phyloP scores from a whole-genome alignment of 2,329 filamentous ascomycete species.

The Aspergillus chevalieri region DNA sequence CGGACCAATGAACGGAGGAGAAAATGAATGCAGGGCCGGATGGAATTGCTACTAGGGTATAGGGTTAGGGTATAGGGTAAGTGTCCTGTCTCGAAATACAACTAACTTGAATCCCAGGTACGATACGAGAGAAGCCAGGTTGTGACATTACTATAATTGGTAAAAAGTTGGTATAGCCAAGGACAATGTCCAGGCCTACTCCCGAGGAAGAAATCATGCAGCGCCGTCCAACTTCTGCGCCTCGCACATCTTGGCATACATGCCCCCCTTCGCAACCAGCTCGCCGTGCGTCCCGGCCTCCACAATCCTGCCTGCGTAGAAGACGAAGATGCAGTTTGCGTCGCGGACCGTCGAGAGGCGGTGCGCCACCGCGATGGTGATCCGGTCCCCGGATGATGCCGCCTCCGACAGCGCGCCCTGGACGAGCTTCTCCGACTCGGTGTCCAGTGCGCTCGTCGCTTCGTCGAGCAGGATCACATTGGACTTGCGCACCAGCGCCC shows the following conservation, averaged over 20 bases:
- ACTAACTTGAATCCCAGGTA: too few species aligned
- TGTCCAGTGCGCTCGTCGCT: conserved; percentile 49
- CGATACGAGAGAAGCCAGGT: too few species aligned
- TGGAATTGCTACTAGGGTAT: too few species aligned
- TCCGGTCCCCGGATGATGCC: conserved; percentile 19
- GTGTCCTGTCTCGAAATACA: too few species aligned
- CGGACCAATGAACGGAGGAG: too few species aligned
- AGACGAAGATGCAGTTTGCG: conserved; percentile 71
- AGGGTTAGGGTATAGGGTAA: too few species aligned
- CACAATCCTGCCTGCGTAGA: conserved; percentile 36
- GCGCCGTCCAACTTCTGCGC: conserved; percentile 39
- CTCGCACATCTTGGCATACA: conserved; percentile 39
- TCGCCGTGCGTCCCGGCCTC: conserved; percentile 38
- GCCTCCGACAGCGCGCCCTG: conserved; percentile 16
- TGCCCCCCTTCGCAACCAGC: conserved; percentile 27
- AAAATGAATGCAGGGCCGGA: too few species aligned
- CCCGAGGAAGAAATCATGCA: background rate
- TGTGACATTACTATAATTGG: too few species aligned
- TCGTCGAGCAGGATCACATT: conserved; percentile 50
- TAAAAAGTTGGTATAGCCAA: too few species aligned
- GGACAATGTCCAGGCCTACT: background rate
- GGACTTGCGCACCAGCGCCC: conserved; percentile 46
- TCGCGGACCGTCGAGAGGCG: conserved; percentile 20
- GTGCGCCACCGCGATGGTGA: conserved; percentile 23
- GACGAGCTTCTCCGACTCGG: conserved; percentile 41